A percentile compares a stretch with the other conserved stretches of the same genome.
Evolutionary conservation across 2,329 filamentous ascomycete species (phyloP).

Genomic region (Keithomyces neogunnii): DNA sequence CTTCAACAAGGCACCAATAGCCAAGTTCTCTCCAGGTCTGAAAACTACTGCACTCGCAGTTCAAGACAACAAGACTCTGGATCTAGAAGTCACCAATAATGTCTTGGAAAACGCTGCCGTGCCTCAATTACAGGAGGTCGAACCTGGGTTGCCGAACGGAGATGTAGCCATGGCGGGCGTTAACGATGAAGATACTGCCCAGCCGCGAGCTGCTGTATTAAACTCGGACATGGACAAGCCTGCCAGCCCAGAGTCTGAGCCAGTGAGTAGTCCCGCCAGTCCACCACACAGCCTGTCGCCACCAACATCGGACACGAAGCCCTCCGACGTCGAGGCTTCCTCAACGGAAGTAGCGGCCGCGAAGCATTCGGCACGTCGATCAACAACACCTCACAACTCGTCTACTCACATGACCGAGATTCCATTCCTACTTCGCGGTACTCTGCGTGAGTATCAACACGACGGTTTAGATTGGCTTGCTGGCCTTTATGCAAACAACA

Average conservation of each 20-base stretch:
- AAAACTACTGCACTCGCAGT: neutral
- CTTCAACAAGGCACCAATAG: neutral
- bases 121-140: neutral
- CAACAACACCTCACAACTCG: conserved; percentile 21
- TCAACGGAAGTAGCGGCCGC: conserved; percentile 26
- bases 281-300: conserved; percentile 39
- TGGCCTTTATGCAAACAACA: conserved; percentile 81
- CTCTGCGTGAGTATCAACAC: conserved; percentile 89
- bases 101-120: neutral
- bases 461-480: conserved; percentile 96
- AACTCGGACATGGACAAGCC: conserved; percentile 18
- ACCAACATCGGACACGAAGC: conserved; percentile 41
- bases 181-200: neutral
- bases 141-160: neutral
- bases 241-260: conserved; percentile 34
- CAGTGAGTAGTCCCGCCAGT: conserved; percentile 33
- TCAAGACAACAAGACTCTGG: neutral
- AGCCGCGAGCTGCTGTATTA: neutral
- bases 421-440: conserved; percentile 78
- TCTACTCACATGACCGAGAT: conserved; percentile 56
- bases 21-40: neutral
- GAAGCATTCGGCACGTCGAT: conserved; percentile 21
- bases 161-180: conserved; percentile 2
- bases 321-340: conserved; percentile 38
- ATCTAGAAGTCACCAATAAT: neutral